Conservation (phyloP, 192 early-diverging fungal genomes). For the Lobosporangium transversale region DNA sequence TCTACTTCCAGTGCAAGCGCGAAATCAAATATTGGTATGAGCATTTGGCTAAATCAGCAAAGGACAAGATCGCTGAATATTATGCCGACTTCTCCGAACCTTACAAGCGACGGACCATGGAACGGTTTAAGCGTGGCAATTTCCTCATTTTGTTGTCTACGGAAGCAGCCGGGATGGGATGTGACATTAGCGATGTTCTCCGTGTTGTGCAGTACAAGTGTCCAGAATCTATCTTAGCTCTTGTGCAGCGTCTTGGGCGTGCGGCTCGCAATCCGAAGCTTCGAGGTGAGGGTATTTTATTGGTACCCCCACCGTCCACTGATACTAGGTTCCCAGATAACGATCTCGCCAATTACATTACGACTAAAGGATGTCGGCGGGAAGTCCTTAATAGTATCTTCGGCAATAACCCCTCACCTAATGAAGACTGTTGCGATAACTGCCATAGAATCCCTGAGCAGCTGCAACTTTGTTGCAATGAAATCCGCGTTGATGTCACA, state of each 20-base stretch:
- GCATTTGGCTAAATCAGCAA: background rate
- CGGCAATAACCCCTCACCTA: background rate
- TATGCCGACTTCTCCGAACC: constrained; percentile 5
- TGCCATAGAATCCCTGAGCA: constrained; percentile 1
- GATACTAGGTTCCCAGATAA: background rate
- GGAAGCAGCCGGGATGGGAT: constrained; percentile 28
- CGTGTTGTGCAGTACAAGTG: constrained; percentile 22
- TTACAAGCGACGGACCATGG: constrained; percentile 1
- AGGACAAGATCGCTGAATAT: constrained; percentile 4
- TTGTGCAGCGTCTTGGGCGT: constrained; percentile 15
- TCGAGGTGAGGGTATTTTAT: background rate
- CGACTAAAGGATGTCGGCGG: constrained; percentile 7
- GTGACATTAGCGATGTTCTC: constrained; percentile 17
- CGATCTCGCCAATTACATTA: constrained; percentile 1
- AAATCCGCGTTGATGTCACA: background rate
- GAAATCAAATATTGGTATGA: too few species aligned
- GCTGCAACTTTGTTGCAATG: background rate
- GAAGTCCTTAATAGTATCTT: constrained; percentile 6
- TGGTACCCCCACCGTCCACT: background rate
- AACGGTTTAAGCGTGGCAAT: constrained; percentile 2
- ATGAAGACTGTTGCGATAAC: constrained; percentile 14
- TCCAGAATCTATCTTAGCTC: background rate
- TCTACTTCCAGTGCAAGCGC: constrained; percentile 9
- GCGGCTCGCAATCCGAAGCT: constrained; percentile 3
- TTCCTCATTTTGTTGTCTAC: constrained; percentile 10